phyloP scores from a whole-genome alignment of 441 rosid species.

The Manihot esculenta region DNA sequence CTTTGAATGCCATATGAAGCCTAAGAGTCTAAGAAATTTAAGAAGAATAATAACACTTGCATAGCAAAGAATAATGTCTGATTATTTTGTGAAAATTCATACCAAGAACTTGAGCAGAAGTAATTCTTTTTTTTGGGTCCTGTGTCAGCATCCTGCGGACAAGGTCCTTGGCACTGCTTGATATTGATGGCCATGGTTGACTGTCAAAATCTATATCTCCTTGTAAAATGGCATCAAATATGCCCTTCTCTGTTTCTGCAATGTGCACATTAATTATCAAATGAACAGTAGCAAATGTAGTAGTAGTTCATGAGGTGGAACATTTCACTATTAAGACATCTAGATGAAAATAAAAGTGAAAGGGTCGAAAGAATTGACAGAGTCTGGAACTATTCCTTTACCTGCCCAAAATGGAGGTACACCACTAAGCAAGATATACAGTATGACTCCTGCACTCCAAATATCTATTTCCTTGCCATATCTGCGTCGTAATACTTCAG shows the following conservation, averaged over 20 bases:
- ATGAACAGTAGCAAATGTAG: background rate
- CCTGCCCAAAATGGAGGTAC: slow-evolving; percentile 97
- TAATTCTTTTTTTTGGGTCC: slow-evolving; percentile 71
- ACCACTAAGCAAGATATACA: slow-evolving; percentile 82
- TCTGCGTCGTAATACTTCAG: slow-evolving; percentile 71
- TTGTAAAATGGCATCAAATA: slow-evolving; percentile 69
- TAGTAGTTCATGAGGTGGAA: background rate
- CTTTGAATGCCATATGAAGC: background rate
- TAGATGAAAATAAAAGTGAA: background rate
- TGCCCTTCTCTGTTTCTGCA: slow-evolving; percentile 85
- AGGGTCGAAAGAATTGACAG: background rate
- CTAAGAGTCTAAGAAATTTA: background rate
- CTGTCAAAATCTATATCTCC: slow-evolving; percentile 75
- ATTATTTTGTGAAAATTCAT: slow-evolving; percentile 2
- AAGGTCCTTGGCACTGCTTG: slow-evolving; percentile 78
- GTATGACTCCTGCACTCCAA: slow-evolving; percentile 91
- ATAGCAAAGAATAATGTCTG: background rate
- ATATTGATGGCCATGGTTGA: slow-evolving; percentile 81
- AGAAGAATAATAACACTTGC: background rate
- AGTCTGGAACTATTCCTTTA: slow-evolving; percentile 17
- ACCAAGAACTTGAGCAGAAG: slow-evolving; percentile 85
- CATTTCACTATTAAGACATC: background rate
- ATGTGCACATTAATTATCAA: background rate
- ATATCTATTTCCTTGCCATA: slow-evolving; percentile 86
- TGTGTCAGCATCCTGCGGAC: slow-evolving; percentile 75